Conservation (phyloP, 805 yeast genomes). For the Metschnikowia lachancei region DNA sequence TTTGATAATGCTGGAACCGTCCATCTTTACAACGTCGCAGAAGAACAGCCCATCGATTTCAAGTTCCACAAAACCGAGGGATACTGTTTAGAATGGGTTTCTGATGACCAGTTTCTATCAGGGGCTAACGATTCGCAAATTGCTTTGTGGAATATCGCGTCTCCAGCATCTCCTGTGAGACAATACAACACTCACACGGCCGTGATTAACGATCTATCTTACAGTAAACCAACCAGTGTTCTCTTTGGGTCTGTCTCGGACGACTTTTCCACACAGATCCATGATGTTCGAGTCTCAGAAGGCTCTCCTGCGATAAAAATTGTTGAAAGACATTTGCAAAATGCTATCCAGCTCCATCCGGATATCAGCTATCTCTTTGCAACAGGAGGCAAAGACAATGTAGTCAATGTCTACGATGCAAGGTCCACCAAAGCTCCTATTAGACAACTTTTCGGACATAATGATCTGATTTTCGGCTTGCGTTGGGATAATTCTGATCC, state of each 20-base stretch:
- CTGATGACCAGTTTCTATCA: conserved; percentile 47
- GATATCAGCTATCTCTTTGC: conserved; percentile 53
- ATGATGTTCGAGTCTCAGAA: conserved; percentile 47
- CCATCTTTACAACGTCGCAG: conserved; percentile 38
- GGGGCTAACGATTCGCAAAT: conserved; percentile 67
- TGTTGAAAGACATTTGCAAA: conserved; percentile 55
- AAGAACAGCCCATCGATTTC: conserved; percentile 30
- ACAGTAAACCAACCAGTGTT: conserved; percentile 43
- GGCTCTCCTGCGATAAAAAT: conserved; percentile 44
- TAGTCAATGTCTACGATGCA: conserved; percentile 73
- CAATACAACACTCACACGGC: conserved; percentile 52
- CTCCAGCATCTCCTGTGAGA: conserved; percentile 45
- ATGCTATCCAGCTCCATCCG: conserved; percentile 67
- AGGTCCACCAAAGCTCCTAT: conserved; percentile 59
- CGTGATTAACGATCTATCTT: conserved; percentile 64
- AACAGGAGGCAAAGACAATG: conserved; percentile 75
- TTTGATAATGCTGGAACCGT: conserved; percentile 53
- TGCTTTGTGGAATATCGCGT: conserved; percentile 64
- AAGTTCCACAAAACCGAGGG: conserved; percentile 66
- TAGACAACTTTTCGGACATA: conserved; percentile 67
- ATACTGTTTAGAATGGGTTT: conserved; percentile 67
- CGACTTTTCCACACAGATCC: conserved; percentile 58
- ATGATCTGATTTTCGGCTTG: conserved; percentile 38
- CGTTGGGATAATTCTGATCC: conserved; percentile 51
- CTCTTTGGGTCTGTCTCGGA: conserved; percentile 73